Evolutionary conservation across 2,329 filamentous ascomycete species (phyloP), one percentile per base, ranked within the genome.

Genomic region (Cadophora luteo-olivacea): DNA sequence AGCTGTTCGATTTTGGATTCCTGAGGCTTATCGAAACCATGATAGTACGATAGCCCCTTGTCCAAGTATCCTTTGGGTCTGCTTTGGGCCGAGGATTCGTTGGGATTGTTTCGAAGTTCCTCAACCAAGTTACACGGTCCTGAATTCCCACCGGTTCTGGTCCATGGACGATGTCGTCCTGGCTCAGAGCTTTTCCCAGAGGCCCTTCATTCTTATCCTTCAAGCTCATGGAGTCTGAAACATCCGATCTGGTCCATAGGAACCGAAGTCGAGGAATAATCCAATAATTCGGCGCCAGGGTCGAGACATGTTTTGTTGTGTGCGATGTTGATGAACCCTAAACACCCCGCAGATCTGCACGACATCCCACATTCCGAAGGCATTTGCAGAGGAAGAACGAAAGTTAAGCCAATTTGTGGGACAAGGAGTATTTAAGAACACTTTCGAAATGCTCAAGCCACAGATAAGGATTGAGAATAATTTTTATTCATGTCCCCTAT

Each of bases 381-480:
- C 11, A 51, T 45, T 24, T 55, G 4, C 16, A 33, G 58, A 55
- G 25, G 38, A 62, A 29, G n/a, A 58, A 36, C 9, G 38, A 11
- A n/a, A 52, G 41, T 41, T 60, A 54, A 14, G 6, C 16, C 25
- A 36, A 57, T 63, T 29, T 7, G 25, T 24, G 52, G 68, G 58
- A 64, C 38, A 33, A 55, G 55, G 32, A 41, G 49, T 69, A 66
- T 67, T 69, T 73, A 65, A 73, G 65, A 48, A 68, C 38, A 51
- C 57, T 51, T 36, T 11, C 12, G 6, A 25, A 57, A 48, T 19
- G 9, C 16, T 54, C 52, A 68, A 70, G 69, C 69, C 69, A 71
- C 63, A 71, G 72, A 73, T 73, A 72, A 73, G 70, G 32, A 64
- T 67, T 52, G 45, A 64, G 41, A 65, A 36, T 64, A 24, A n/a